Evolutionary conservation across 352 stramenopile genomes (phyloP).

Genomic region (Bremia lactucae): DNA sequence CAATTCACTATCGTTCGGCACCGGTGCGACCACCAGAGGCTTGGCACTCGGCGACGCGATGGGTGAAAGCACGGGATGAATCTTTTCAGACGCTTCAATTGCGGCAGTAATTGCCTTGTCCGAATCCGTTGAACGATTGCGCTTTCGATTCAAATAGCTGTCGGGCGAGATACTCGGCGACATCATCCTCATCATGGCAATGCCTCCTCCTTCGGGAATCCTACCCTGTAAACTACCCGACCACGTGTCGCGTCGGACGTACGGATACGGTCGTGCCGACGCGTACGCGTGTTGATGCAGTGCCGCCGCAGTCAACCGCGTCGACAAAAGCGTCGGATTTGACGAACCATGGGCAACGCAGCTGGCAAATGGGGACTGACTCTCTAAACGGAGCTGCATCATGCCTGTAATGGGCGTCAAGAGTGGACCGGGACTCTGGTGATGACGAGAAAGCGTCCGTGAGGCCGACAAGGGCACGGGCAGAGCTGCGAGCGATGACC

Average conservation of each 20-base stretch:
- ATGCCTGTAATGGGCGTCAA: constrained; percentile 62
- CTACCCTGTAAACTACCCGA: constrained; percentile 19
- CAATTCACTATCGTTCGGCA: constrained; percentile 31
- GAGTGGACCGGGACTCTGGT: constrained; percentile 20
- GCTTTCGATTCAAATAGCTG: constrained; percentile 51
- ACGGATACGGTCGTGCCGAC: constrained; percentile 31
- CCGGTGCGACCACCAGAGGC: constrained; percentile 13
- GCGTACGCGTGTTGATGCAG: constrained; percentile 43
- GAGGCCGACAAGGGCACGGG: constrained; percentile 31
- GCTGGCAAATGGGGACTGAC: constrained; percentile 12
- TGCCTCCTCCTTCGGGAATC: constrained; percentile 27
- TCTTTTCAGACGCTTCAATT: constrained; percentile 45
- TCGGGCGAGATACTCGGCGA: constrained; percentile 19
- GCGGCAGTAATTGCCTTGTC: constrained; percentile 43
- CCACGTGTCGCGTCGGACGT: constrained; percentile 27
- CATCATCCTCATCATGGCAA: constrained; percentile 25
- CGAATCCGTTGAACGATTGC: constrained; percentile 59
- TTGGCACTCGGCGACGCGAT: constrained; percentile 16
- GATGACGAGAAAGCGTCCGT: constrained; percentile 10
- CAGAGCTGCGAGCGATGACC: constrained; percentile 40
- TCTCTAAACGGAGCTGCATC: constrained; percentile 62
- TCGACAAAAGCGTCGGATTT: too few species aligned
- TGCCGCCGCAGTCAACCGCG: constrained; percentile 21
- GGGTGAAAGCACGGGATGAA: constrained; percentile 24
- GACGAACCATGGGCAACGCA: too few species aligned